A percentile compares a stretch with the other conserved stretches of the same genome.
These are phyloP conservation scores for Rhizophora mangle DNA, from an alignment of 345 rosid genomes.

Conservation along the genomic window DNA sequence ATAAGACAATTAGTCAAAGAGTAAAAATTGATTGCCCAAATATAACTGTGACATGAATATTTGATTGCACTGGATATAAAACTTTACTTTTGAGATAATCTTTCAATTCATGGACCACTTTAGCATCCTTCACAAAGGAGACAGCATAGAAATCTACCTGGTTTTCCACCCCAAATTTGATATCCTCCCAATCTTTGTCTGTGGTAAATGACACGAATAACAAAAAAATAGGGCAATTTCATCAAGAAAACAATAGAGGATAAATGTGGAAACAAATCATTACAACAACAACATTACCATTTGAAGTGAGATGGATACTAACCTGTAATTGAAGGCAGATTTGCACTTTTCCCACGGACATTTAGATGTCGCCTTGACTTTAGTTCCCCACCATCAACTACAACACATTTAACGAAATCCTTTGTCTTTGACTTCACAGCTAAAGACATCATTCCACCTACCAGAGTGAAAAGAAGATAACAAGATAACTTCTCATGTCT, in stretches of 20 bases:
- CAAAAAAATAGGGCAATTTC: neutral
- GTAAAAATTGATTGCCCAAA: neutral
- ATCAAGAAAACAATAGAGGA: slow-evolving; percentile 5
- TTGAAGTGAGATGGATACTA: slow-evolving; percentile 7
- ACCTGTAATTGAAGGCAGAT: slow-evolving; percentile 97
- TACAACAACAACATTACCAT: slow-evolving; percentile 14
- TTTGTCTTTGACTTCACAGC: slow-evolving; percentile 76
- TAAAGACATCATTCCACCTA: slow-evolving; percentile 99
- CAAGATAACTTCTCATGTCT: slow-evolving; percentile 8
- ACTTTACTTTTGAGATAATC: slow-evolving; percentile 68
- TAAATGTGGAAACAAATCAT: slow-evolving; percentile 7
- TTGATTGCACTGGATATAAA: slow-evolving; percentile 5
- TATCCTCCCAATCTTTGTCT: slow-evolving; percentile 99
- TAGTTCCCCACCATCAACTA: slow-evolving; percentile 89
- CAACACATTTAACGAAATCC: slow-evolving; percentile 70
- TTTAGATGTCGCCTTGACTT: slow-evolving; percentile 96
- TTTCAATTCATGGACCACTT: slow-evolving; percentile 84
- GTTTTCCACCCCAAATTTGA: slow-evolving; percentile 95
- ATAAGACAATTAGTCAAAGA: slow-evolving; percentile 14
- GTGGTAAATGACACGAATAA: slow-evolving; percentile 14
- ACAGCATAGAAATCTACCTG: slow-evolving; percentile 96
- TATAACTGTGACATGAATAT: slow-evolving; percentile 1
- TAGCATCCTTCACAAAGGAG: slow-evolving; percentile 94
- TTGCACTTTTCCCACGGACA: slow-evolving; percentile 96
- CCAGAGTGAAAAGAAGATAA: slow-evolving; percentile 18